Conservation (phyloP, 306 rosid species). For the Begonia masoniana region DNA sequence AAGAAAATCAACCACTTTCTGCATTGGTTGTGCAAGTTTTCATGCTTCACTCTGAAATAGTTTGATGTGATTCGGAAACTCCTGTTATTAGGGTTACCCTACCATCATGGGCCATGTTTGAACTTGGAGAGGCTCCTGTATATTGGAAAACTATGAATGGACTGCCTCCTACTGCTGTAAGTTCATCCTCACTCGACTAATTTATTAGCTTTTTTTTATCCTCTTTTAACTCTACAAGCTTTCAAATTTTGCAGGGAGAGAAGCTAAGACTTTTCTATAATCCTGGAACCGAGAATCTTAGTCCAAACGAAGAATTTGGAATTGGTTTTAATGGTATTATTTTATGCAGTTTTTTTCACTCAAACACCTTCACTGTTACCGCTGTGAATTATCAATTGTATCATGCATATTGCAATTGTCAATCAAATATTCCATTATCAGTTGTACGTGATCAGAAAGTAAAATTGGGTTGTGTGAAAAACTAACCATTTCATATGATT, state of each 20-base stretch:
- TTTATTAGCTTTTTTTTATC: background rate
- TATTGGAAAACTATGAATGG: constrained; percentile 95
- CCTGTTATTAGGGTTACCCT: constrained; percentile 39
- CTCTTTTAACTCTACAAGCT: constrained; percentile 3
- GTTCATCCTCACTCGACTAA: constrained; percentile 5
- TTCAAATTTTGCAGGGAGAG: constrained; percentile 55
- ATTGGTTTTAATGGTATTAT: constrained; percentile 71
- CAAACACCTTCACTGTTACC: no score
- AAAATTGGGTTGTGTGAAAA: no score
- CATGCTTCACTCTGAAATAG: background rate
- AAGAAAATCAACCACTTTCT: background rate
- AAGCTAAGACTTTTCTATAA: constrained; percentile 77
- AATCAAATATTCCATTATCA: no score
- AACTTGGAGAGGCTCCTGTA: constrained; percentile 66
- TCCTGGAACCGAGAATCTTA: constrained; percentile 53
- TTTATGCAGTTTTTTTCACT: background rate
- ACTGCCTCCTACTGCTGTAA: constrained; percentile 67
- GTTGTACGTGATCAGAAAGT: no score
- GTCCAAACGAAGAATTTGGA: constrained; percentile 76
- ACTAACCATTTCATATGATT: no score
- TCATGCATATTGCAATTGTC: no score
- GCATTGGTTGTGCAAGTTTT: background rate
- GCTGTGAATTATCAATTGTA: background rate
- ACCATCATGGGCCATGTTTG: constrained; percentile 88
- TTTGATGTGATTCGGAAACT: background rate